phyloP scores from a whole-genome alignment of 1,284 basidiomycete species.

The Fomitopsis schrenkii region DNA sequence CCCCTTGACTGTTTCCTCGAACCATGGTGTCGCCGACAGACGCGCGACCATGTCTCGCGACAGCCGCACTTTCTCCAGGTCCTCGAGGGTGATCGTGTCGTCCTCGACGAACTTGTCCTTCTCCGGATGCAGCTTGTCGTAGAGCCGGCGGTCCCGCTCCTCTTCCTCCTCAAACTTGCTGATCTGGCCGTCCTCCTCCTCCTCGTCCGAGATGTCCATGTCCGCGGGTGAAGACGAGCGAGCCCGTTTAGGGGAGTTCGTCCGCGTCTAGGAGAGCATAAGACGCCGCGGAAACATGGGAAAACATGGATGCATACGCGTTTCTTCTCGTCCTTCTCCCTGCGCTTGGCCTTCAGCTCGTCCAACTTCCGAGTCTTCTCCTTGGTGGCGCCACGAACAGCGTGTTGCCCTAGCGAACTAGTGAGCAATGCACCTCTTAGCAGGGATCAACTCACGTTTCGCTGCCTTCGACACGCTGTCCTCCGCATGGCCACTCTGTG shows the following conservation, averaged over 20 bases:
- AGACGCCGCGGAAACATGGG: neutral
- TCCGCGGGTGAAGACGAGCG: slow-evolving; percentile 73
- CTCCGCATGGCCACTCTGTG: slow-evolving; percentile 48
- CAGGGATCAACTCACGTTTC: slow-evolving; percentile 51
- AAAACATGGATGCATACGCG: slow-evolving; percentile 39
- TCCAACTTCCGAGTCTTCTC: slow-evolving; percentile 80
- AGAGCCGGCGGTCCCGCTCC: slow-evolving; percentile 53
- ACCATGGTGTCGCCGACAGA: slow-evolving; percentile 68
- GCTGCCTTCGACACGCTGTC: slow-evolving; percentile 69
- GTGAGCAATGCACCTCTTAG: neutral
- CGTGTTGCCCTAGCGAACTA: slow-evolving; percentile 56
- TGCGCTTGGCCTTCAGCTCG: slow-evolving; percentile 79
- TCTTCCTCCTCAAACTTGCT: slow-evolving; percentile 66
- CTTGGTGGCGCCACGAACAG: slow-evolving; percentile 75
- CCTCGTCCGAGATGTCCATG: slow-evolving; percentile 75
- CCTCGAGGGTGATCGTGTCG: slow-evolving; percentile 47
- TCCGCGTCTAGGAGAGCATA: slow-evolving; percentile 30
- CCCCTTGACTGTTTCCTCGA: slow-evolving; percentile 72
- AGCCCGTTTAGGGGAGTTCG: slow-evolving; percentile 57
- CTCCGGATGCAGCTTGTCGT: slow-evolving; percentile 34
- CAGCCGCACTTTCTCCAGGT: slow-evolving; percentile 56
- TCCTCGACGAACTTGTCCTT: slow-evolving; percentile 35
- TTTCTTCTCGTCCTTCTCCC: slow-evolving; percentile 76
- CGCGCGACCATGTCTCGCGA: slow-evolving; percentile 63
- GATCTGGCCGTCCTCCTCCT: slow-evolving; percentile 71